Base-by-base conservation (phyloP, 768 basidiomycete species). In the Amanita thiersii region DNA sequence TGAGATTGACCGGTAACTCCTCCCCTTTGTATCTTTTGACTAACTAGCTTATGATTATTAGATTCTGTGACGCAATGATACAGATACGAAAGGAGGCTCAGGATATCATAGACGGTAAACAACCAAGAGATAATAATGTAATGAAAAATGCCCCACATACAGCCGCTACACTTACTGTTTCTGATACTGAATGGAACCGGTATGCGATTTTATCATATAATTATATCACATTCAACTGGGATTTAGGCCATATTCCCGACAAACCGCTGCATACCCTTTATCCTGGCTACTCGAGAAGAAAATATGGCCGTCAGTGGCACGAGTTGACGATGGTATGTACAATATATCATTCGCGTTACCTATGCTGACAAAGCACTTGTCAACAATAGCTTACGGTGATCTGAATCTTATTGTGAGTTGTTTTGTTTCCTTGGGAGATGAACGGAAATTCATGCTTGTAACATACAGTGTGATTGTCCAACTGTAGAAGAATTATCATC, bases 11-110 rank as follows among this genome's bases (percentile, higher is more conserved):
- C 76, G 83, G 79, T 86, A 47, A 35, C 64, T 50, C 17, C 17
- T 6, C 34, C 12, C 5, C 19, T 14, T 40, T 45, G 19, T 0
- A 37, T 30, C 11, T 15, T 12, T 19, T 32, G 9, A 23, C 23
- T 35, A 35, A 26, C 38, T 45, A 8, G 39, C 43, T 20, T 11
- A 25, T 18, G 21, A 39, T 31, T 37, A 18, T 23, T 47, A 88
- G 88, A 54, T 98, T 99, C 70, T 96, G 94, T 62, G 90, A 98
- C 50, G 94, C 96, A 15, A 96, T 98, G 90, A 93, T 99, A 49
- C 77, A 85, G 49, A 99, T 99, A 50, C 86, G 93, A 37, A 68
- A 78, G 52, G 96, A 99, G 61, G 92, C 80, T 0, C 81, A 93
- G 42, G 88, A 93, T 36, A 75, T 99, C 52, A 75, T 86, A 32